These are phyloP conservation scores for Thelonectria discophora DNA, from an alignment of 2,329 filamentous ascomycete genomes.

Conservation along the genomic window DNA sequence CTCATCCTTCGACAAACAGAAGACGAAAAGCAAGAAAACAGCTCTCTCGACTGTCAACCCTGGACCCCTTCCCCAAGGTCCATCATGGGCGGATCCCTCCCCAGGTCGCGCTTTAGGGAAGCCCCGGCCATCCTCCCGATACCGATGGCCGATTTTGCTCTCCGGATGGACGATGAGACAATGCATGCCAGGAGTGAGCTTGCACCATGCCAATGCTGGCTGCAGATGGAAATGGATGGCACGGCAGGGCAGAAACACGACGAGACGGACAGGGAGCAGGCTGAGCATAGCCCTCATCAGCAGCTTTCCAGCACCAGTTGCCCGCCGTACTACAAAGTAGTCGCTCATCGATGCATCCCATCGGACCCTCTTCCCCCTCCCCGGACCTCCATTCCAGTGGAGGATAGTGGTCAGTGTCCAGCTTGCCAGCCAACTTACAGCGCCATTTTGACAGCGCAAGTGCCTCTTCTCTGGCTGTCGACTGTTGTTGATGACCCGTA, in stretches of 20 bases:
- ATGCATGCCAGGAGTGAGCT: slow-evolving; percentile 2
- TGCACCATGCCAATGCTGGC: slow-evolving; percentile 1
- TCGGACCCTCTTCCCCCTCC: too few species aligned
- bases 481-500: too few species aligned
- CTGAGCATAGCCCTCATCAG: neutral
- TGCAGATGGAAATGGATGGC: too few species aligned
- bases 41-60: neutral
- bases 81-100: slow-evolving; percentile 10
- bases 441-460: neutral
- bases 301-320: neutral
- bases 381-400: too few species aligned
- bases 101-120: slow-evolving; percentile 5
- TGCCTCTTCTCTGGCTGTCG: too few species aligned
- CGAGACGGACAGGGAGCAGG: neutral
- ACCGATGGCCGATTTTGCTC: slow-evolving; percentile 22
- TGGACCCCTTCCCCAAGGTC: neutral
- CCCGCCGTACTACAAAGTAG: too few species aligned
- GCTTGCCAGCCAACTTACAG: neutral
- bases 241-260: slow-evolving; percentile 11
- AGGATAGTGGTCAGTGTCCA: too few species aligned
- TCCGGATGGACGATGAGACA: slow-evolving; percentile 7
- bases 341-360: too few species aligned
- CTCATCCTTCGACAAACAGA: neutral
- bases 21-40: neutral
- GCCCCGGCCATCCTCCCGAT: slow-evolving; percentile 18